A percentile compares a stretch with the other conserved stretches of the same genome.
phyloP scores from a whole-genome alignment of 352 stramenopile species.

The Pythium chondricola region DNA sequence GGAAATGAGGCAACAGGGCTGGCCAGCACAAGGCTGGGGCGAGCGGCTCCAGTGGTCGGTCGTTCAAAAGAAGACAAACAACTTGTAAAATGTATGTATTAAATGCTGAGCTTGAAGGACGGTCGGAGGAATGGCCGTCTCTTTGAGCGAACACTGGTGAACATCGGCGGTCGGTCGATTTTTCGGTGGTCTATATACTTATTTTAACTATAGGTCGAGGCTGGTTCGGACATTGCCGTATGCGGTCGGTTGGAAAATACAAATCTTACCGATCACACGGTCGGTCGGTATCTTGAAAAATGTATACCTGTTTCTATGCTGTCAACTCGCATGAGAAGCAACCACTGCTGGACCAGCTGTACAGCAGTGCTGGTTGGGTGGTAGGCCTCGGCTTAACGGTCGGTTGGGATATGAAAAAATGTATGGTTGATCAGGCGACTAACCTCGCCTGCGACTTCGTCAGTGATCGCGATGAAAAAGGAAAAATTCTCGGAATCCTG shows the following conservation, averaged over 20 bases:
- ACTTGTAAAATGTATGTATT: constrained; percentile 1
- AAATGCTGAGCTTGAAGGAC: neutral
- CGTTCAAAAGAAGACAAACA: neutral
- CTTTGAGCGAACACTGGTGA: constrained; percentile 15
- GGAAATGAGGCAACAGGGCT: neutral
- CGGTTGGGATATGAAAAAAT: constrained; percentile 6
- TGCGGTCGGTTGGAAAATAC: constrained; percentile 4
- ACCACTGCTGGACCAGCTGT: too few relatives aligned
- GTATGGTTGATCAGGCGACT: constrained; percentile 2
- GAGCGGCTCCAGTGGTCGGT: neutral
- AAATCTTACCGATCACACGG: constrained; percentile 5
- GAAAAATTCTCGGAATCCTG: too few relatives aligned
- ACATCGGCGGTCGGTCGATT: constrained; percentile 20
- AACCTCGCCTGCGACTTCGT: constrained; percentile 5
- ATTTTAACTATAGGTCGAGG: neutral
- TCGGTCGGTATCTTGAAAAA: constrained; percentile 7
- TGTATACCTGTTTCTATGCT: neutral
- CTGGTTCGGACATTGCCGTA: neutral
- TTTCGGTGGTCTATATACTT: neutral
- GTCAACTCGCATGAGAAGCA: neutral
- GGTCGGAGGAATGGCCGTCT: constrained; percentile 8
- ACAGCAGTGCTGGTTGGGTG: too few relatives aligned
- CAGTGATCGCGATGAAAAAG: constrained; percentile 13
- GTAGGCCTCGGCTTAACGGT: too few relatives aligned
- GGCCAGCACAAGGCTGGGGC: too few relatives aligned